Evolutionary conservation across 768 basidiomycete genomes (phyloP).

Genomic region (Boletus tylopilopsis): DNA sequence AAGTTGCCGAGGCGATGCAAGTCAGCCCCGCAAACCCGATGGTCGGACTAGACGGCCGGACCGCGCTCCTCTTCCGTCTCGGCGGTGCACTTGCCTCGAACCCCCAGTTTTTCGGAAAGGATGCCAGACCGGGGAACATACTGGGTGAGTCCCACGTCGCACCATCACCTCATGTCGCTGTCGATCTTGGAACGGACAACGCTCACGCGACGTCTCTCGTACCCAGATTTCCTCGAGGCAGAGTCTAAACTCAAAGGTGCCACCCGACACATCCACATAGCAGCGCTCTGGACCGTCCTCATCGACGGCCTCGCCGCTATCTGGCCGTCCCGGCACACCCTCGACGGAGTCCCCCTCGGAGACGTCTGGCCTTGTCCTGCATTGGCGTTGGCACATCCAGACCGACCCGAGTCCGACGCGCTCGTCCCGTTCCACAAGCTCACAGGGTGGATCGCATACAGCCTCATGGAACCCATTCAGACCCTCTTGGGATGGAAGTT

Average conservation of each 20-base stretch:
- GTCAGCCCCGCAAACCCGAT: slow-evolving; percentile 76
- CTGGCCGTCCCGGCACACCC: slow-evolving; percentile 76
- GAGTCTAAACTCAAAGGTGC: slow-evolving; percentile 44
- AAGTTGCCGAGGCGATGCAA: slow-evolving; percentile 71
- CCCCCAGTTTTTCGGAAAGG: slow-evolving; percentile 66
- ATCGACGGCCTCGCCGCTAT: slow-evolving; percentile 81
- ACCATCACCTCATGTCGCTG: too few relatives aligned
- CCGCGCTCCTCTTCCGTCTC: slow-evolving; percentile 71
- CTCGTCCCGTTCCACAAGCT: slow-evolving; percentile 96
- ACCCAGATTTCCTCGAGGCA: slow-evolving; percentile 62
- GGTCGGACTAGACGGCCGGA: slow-evolving; percentile 86
- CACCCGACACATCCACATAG: slow-evolving; percentile 56
- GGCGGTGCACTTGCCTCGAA: slow-evolving; percentile 63
- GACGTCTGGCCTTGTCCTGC: slow-evolving; percentile 90
- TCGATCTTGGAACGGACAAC: not conserved
- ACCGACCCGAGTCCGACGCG: slow-evolving; percentile 49
- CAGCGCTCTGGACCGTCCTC: slow-evolving; percentile 77
- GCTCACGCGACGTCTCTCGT: not conserved
- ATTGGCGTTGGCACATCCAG: slow-evolving; percentile 34
- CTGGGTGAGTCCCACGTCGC: slow-evolving; percentile 45
- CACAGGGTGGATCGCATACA: slow-evolving; percentile 91
- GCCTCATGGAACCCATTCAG: slow-evolving; percentile 80
- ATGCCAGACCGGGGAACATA: slow-evolving; percentile 78
- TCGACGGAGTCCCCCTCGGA: slow-evolving; percentile 72
- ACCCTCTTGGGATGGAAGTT: slow-evolving; percentile 75